These are phyloP conservation scores for Yamadazyma epiphylla DNA, from an alignment of 1,139 yeast species.

Conservation along the genomic window DNA sequence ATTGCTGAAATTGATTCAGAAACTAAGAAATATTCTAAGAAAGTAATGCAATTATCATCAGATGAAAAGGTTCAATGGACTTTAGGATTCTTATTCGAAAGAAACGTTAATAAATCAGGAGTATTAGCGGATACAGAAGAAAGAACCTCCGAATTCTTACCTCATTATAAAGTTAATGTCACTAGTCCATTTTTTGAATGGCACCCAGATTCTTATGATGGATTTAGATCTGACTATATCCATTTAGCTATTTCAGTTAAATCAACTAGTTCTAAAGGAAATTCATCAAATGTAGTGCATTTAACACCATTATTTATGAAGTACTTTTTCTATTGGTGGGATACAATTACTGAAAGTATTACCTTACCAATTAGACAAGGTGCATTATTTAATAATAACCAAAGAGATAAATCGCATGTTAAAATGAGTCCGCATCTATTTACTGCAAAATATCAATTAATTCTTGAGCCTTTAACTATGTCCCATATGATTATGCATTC, in stretches of 20 bases:
- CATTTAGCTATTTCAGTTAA: slow-evolving; percentile 65
- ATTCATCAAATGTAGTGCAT: slow-evolving; percentile 67
- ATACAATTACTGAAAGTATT: slow-evolving; percentile 60
- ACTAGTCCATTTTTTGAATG: slow-evolving; percentile 37
- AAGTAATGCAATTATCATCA: slow-evolving; percentile 36
- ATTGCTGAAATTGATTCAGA: slow-evolving; percentile 22
- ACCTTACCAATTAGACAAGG: slow-evolving; percentile 81
- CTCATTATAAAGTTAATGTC: slow-evolving; percentile 42
- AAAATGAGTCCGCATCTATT: slow-evolving; percentile 77
- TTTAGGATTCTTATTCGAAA: slow-evolving; percentile 39
- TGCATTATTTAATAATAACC: slow-evolving; percentile 41
- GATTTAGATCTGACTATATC: slow-evolving; percentile 74
- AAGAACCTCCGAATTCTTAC: slow-evolving; percentile 29
- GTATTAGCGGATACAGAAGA: slow-evolving; percentile 28
- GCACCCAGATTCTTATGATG: slow-evolving; percentile 69
- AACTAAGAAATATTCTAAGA: slow-evolving; percentile 31
- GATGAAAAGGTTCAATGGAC: slow-evolving; percentile 41
- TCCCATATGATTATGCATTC: slow-evolving; percentile 69
- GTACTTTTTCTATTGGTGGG: slow-evolving; percentile 85
- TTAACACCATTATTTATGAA: slow-evolving; percentile 65
- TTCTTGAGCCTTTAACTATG: slow-evolving; percentile 67
- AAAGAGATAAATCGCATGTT: slow-evolving; percentile 30
- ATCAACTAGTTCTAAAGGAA: slow-evolving; percentile 28
- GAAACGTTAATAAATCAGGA: slow-evolving; percentile 22
- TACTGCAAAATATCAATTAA: slow-evolving; percentile 77